Evolutionary conservation across 2,329 filamentous ascomycete genomes (phyloP), one percentile per base, ranked within the genome.

Genomic region (Seiridium cupressi): DNA sequence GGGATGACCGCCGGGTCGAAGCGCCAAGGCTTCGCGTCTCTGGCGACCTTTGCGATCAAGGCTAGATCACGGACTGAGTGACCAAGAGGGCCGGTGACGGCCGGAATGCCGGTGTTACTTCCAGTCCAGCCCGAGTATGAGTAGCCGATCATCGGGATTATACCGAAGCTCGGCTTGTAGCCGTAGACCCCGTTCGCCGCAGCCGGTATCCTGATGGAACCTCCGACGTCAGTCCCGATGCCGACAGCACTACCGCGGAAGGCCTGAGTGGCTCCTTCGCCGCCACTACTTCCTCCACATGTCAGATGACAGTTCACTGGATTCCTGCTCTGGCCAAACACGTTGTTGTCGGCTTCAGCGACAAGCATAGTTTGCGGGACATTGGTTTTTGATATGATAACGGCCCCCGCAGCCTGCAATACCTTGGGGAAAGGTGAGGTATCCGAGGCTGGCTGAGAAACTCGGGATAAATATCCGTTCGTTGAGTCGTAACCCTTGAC

Each of bases 121-220:
- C 69, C 69, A 2, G 66, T 48, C 69, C 68, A 72, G 49, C 69
- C 68, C 8, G 68, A 72, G 51, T 63, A 65, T 1, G 71, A 70
- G 36, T 72, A 73, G 1, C 69, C 69, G 47, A 69, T 64, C 66
- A 72, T 72, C 6, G 71, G 70, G 18, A 73, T 62, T 26, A 72
- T 55, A 18, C 72, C 72, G 51, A 65, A 69, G 44, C 61, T 69
- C 1, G 70, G 70, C 61, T 71, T 71, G 46, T 67, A 72, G 4
- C 65, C 69, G 56, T 71, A 73, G 9, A 72, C 63, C 5, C 69
- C 70, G 58, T 71, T 72, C 34, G 67, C 67, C 2, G 71, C 71
- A 3, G 70, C 67, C 0, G 71, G 71, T 35, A 72, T 66, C 4
- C 68, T 60, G 2, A 69, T 60, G 31, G 65, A 68, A 0, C 68